Evolutionary conservation across 2,329 filamentous ascomycete species (phyloP), one percentile per base, ranked within the genome.

Genomic region (Talaromyces funiculosus): DNA sequence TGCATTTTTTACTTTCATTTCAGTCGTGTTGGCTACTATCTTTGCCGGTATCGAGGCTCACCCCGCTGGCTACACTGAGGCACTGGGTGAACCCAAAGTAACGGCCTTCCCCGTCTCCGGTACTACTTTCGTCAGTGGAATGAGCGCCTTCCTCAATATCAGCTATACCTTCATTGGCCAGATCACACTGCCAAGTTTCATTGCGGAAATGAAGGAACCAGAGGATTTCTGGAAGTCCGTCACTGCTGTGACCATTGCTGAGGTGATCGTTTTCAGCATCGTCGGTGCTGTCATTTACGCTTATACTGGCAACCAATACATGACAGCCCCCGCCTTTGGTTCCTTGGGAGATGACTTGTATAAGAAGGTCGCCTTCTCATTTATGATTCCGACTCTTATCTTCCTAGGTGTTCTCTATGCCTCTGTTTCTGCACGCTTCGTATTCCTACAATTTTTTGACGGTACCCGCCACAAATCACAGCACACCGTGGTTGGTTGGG

Each of bases 91-190:
- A 5, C 87, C 89, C 0, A 81, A 84, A 7, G 87, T 94, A 5
- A 85, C 86, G 0, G 85, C 85, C 0, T 71, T 92, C 20, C 89
- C 92, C 0, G 75, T 86, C 2, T 74, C 80, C 2, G 84, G 87
- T 18, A 95, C 90, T 0, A 89, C 88, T 0, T 96, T 95, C 67
- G 90, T 96, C 3, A 79, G 82, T 2, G 92, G 87, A 22, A 87
- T 96, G 82, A 91, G 86, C 57, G 92, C 92, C 0, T 96, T 96
- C 75, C 82, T 97, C 73, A 97, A 97, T 76, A 97, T 97, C 71
- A 90, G 87, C 76, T 97, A 96, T 73, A 96, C 92, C 0, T 96
- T 97, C 71, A 96, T 97, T 66, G 92, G 92, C 0, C 92, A 97
- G 72, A 96, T 96, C 68, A 96, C 92, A 0, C 82, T 97, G 14